Conservation (phyloP, 169 alveolate genomes). For the Eimeria falciformis region DNA sequence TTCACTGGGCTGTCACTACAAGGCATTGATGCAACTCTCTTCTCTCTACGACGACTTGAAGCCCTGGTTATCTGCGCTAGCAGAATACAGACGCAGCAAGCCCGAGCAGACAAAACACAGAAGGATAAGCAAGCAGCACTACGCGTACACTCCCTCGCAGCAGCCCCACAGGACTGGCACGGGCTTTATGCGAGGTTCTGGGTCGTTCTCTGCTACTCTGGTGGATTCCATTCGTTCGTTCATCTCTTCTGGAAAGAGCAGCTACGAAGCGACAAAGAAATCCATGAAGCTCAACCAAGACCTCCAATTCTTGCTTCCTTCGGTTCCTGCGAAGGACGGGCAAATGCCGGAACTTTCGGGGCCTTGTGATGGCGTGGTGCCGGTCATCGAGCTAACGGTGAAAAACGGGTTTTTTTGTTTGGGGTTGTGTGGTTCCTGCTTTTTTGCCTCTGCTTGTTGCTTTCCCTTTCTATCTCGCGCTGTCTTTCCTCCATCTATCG, state of each 20-base stretch:
- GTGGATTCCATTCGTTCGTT: background rate
- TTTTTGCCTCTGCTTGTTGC: background rate
- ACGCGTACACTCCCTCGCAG: background rate
- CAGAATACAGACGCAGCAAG: background rate
- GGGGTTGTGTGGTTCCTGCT: background rate
- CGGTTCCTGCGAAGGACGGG: background rate
- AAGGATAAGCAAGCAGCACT: background rate
- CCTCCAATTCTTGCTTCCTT: background rate
- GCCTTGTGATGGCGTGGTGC: background rate
- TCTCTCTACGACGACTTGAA: background rate
- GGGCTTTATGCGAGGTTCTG: background rate
- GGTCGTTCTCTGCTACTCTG: background rate
- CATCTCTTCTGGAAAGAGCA: background rate
- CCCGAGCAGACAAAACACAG: background rate
- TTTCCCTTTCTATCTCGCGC: background rate
- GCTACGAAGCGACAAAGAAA: background rate
- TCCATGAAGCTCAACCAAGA: background rate
- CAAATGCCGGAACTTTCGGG: background rate
- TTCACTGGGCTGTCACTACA: background rate
- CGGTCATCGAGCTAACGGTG: background rate
- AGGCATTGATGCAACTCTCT: background rate
- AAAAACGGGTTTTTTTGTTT: too few species aligned
- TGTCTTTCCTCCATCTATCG: too few species aligned
- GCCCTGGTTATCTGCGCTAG: background rate
- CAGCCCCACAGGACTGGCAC: background rate